Percentiles rank a stretch among this genome's conserved stretches.
phyloP scores from a whole-genome alignment of 257 asterid species.

The Marsdenia floribunda region DNA sequence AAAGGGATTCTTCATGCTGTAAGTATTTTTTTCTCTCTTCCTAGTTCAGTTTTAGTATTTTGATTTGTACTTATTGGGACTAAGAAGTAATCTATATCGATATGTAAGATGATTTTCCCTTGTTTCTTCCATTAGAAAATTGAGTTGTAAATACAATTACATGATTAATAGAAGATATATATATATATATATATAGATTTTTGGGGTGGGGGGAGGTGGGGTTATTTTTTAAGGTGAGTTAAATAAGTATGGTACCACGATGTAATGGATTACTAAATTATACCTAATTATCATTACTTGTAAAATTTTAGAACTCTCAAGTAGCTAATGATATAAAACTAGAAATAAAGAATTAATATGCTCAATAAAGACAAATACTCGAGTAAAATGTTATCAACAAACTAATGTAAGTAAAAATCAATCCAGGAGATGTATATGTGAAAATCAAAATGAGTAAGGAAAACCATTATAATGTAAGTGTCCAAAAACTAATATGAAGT shows the following conservation, averaged over 20 bases:
- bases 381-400: background rate
- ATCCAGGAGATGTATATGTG: too few relatives aligned
- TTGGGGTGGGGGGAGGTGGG: too few relatives aligned
- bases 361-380: background rate
- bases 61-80: background rate
- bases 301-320: too few relatives aligned
- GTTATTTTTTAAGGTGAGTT: background rate
- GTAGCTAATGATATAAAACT: background rate
- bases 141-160: background rate
- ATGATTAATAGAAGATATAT: too few relatives aligned
- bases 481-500: background rate
- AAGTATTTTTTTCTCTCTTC: conserved; percentile 26
- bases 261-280: background rate
- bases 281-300: background rate
- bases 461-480: too few relatives aligned
- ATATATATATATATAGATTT: too few relatives aligned
- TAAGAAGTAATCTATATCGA: background rate
- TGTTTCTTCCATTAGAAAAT: background rate
- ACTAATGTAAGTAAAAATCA: background rate
- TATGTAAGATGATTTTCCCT: background rate
- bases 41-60: conserved; percentile 1
- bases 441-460: background rate
- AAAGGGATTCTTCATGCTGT: conserved; percentile 96
- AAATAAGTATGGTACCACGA: background rate
- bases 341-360: background rate